A percentile compares a stretch with the other conserved stretches of the same genome.
Conservation (phyloP, 371 early-diverging fungal species). For the Rhizopus sp. region DNA sequence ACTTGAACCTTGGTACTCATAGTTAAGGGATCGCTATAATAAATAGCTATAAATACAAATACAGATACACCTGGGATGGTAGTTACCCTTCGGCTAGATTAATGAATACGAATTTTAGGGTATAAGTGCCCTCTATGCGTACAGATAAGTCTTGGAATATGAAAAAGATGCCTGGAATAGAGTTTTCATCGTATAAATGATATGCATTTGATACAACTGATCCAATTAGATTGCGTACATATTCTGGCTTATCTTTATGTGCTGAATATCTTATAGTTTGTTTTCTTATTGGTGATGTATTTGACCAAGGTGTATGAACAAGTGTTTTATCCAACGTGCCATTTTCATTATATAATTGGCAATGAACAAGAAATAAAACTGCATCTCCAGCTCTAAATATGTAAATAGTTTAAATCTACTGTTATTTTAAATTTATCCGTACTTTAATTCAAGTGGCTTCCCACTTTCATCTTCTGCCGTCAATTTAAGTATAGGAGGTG, state of each 20-base stretch:
- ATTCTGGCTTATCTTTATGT: constrained; percentile 9
- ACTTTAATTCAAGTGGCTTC: constrained; percentile 11
- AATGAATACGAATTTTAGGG: constrained; percentile 38
- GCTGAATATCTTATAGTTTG: neutral
- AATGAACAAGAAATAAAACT: constrained; percentile 28
- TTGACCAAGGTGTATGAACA: constrained; percentile 21
- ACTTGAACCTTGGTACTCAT: constrained; percentile 24
- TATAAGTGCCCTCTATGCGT: constrained; percentile 37
- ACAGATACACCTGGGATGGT: neutral
- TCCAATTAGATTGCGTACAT: constrained; percentile 56
- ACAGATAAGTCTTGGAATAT: constrained; percentile 60
- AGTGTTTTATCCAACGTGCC: constrained; percentile 17
- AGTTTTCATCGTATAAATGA: constrained; percentile 43
- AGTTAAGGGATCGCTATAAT: constrained; percentile 36
- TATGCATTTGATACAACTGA: constrained; percentile 49
- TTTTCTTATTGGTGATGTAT: neutral
- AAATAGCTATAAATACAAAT: constrained; percentile 12
- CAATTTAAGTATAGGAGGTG: constrained; percentile 41
- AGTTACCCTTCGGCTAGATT: constrained; percentile 19
- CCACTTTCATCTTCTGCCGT: constrained; percentile 23
- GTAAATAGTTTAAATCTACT: neutral
- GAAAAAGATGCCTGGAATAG: constrained; percentile 51
- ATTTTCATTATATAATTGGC: constrained; percentile 27
- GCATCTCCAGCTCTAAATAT: constrained; percentile 20
- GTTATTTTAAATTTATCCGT: neutral